Evolutionary conservation across 1,139 yeast species (phyloP), one percentile per base, ranked within the genome.

Genomic region (Saccharomyces hybrid): DNA sequence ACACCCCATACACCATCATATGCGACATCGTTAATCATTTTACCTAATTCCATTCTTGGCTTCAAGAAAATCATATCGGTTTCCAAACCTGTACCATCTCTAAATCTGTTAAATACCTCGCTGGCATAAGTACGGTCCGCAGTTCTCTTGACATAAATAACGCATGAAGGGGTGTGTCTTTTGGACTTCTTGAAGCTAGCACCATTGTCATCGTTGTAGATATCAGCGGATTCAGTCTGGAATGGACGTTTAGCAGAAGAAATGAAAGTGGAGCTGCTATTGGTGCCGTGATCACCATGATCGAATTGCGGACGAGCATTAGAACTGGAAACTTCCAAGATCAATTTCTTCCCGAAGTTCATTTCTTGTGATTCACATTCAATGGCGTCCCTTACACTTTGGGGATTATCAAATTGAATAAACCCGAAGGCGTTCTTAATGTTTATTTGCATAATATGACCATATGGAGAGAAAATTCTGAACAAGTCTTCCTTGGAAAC

Each of bases 371-470:
- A 71, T 65, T 88, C 96, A 28, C 81, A 83, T 56, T 76, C 77
- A 53, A 88, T 87, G 42, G 96, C 95, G 14, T 73, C 77, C 20
- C 73, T 68, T 60, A 95, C 88, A 52, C 83, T 77, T 54, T 81
- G 84, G 0, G 87, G 78, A 5, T 80, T 77, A 53, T 77, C 74
- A 64, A 78, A 90, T 67, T 90, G 97, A 47, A 86, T 83, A 71
- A 90, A 90, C 0, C 95, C 96, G 71, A 83, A 90, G 0, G 93
- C 91, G 28, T 84, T 83, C 65, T 88, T 89, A 53, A 88, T 76
- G 46, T 89, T 79, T 53, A 90, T 86, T 66, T 89, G 95, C 44
- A 82, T 78, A 46, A 90, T 80, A 48, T 81, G 82, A 16, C 97
- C 97, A 66, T 87, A 87, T 42, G 79, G 80, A 53, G 77, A 73